Evolutionary conservation across 139 green algal genomes (phyloP).

Genomic region (Chlamydomonas sp.): DNA sequence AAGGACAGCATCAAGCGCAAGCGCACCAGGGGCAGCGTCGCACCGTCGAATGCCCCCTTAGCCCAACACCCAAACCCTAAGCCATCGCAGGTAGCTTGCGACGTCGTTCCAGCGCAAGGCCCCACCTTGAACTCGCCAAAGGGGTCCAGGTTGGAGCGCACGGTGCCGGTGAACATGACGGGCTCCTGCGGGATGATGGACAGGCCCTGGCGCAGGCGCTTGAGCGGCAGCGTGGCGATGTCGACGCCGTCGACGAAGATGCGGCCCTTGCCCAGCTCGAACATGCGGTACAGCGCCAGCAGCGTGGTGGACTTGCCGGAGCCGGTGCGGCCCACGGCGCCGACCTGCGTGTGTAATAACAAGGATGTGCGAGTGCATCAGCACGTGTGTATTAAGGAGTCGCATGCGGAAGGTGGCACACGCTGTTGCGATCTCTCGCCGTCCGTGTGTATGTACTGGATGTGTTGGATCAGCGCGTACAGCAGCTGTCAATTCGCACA

Average conservation of each 20-base stretch:
- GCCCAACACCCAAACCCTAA: too few species aligned
- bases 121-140: conserved; percentile 68
- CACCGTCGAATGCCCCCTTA: too few species aligned
- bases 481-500: too few species aligned
- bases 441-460: too few species aligned
- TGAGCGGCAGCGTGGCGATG: conserved; percentile 64
- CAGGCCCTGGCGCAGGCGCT: conserved; percentile 62
- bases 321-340: conserved; percentile 77
- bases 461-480: too few species aligned
- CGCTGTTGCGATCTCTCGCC: too few species aligned
- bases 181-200: conserved; percentile 83
- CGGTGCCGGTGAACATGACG: conserved; percentile 82
- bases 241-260: conserved; percentile 79
- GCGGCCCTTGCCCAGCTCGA: conserved; percentile 63
- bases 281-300: conserved; percentile 81
- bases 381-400: too few species aligned
- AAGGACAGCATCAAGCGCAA: too few species aligned
- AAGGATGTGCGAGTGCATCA: too few species aligned
- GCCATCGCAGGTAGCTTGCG: too few species aligned
- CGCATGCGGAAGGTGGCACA: too few species aligned
- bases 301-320: conserved; percentile 81
- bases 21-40: too few species aligned
- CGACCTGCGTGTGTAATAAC: neutral
- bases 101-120: neutral
- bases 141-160: conserved; percentile 88